Percentiles rank a stretch among this genome's conserved stretches.
Evolutionary conservation across 2,329 filamentous ascomycete species (phyloP).

Genomic region (Fusarium poae): DNA sequence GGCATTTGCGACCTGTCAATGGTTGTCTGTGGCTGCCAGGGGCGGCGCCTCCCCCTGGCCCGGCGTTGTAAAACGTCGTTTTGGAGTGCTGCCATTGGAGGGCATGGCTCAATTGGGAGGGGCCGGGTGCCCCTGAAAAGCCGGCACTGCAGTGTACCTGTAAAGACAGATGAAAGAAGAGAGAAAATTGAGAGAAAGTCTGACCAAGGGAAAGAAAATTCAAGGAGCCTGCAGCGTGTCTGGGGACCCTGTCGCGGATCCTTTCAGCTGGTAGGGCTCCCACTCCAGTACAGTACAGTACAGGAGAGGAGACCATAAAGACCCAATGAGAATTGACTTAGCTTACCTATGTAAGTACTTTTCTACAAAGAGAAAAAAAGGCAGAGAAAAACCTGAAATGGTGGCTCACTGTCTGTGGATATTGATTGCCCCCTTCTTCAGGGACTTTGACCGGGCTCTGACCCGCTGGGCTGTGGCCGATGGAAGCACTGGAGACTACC

Average conservation of each 20-base stretch:
- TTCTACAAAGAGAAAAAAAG: constrained; percentile 4
- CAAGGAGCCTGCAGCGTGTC: constrained; percentile 15
- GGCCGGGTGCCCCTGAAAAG: constrained; percentile 36
- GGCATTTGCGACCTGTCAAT: constrained; percentile 38
- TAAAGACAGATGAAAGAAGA: constrained; percentile 17
- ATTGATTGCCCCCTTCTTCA: constrained; percentile 39
- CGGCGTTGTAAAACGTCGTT: constrained; percentile 31
- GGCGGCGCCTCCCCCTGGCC: constrained; percentile 48
- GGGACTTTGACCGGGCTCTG: constrained; percentile 16
- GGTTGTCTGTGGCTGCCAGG: constrained; percentile 39
- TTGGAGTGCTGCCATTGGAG: constrained; percentile 29
- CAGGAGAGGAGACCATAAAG: constrained; percentile 12
- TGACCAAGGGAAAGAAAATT: constrained; percentile 17
- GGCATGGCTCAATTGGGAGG: constrained; percentile 25
- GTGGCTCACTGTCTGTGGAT: constrained; percentile 34
- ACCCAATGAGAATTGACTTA: constrained; percentile 3
- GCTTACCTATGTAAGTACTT: constrained; percentile 1
- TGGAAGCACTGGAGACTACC: constrained; percentile 7
- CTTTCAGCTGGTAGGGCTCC: constrained; percentile 45
- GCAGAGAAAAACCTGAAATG: constrained; percentile 3
- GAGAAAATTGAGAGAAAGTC: not conserved
- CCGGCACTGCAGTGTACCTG: constrained; percentile 13
- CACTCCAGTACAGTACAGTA: constrained; percentile 10
- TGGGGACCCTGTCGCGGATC: constrained; percentile 45
- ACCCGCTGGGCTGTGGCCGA: constrained; percentile 31